Conservation (phyloP, 805 yeast species). For the Cyberlindnera americana region DNA sequence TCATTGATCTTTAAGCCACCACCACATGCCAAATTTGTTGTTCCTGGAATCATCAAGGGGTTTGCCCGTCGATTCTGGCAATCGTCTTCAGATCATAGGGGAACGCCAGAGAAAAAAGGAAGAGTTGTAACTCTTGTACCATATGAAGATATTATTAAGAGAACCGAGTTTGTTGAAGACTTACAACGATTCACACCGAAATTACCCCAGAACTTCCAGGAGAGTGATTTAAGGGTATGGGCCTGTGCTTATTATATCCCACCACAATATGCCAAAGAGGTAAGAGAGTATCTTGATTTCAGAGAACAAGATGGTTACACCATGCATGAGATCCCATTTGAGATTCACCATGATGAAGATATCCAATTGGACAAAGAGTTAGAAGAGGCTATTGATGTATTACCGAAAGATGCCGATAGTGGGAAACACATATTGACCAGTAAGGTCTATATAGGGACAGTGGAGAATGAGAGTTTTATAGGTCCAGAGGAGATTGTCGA, state of each 20-base stretch:
- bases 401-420: slow-evolving; percentile 30
- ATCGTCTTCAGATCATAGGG: slow-evolving; percentile 83
- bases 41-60: slow-evolving; percentile 75
- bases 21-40: slow-evolving; percentile 54
- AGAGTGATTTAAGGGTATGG: slow-evolving; percentile 54
- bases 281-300: slow-evolving; percentile 65
- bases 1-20: slow-evolving; percentile 90
- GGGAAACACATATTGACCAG: slow-evolving; percentile 49
- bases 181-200: slow-evolving; percentile 30
- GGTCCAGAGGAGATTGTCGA: slow-evolving; percentile 67
- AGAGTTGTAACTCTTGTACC: slow-evolving; percentile 82
- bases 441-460: slow-evolving; percentile 77
- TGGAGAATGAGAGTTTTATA: slow-evolving; percentile 73
- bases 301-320: slow-evolving; percentile 91
- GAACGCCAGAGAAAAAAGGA: slow-evolving; percentile 84
- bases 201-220: slow-evolving; percentile 26
- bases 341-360: slow-evolving; percentile 34
- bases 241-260: slow-evolving; percentile 85
- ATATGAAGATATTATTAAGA: slow-evolving; percentile 45
- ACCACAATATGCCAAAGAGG: slow-evolving; percentile 56
- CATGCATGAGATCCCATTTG: slow-evolving; percentile 61
- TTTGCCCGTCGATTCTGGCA: slow-evolving; percentile 89
- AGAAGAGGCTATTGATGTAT: slow-evolving; percentile 9
- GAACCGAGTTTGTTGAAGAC: slow-evolving; percentile 41
- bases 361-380: slow-evolving; percentile 6